Evolutionary conservation across 164 flowering plant genomes (phyloP).

Genomic region (Stephania yunnanensis): DNA sequence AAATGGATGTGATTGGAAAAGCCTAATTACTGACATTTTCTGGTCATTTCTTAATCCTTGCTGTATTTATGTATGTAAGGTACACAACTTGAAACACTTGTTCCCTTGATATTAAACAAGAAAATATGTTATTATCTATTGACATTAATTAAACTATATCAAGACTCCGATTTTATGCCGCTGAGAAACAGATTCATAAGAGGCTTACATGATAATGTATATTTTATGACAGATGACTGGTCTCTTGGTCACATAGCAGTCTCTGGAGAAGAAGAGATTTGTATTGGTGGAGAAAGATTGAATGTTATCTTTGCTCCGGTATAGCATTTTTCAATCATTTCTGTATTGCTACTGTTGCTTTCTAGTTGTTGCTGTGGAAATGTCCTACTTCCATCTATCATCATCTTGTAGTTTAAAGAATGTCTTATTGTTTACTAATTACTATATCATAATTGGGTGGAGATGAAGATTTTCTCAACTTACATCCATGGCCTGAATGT

Average conservation of each 20-base stretch:
- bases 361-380: background rate
- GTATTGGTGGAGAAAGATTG: conserved; percentile 63
- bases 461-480: conserved; percentile 2
- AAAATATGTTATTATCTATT: too few relatives aligned
- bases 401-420: background rate
- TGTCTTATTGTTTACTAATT: background rate
- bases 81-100: background rate
- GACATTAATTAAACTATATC: too few relatives aligned
- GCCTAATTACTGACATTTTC: background rate
- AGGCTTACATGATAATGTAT: background rate
- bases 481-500: background rate
- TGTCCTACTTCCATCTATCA: background rate
- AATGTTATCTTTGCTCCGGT: conserved; percentile 75
- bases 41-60: background rate
- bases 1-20: background rate
- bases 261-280: conserved; percentile 68
- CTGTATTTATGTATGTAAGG: background rate
- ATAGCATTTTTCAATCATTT: conserved; percentile 11
- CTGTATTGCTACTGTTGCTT: background rate
- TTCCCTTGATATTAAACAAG: background rate
- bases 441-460: background rate
- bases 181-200: too few relatives aligned
- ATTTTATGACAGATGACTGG: conserved; percentile 57
- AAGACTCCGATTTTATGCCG: too few relatives aligned
- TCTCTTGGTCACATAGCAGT: conserved; percentile 52